Conservation (phyloP, 495 filamentous ascomycete species). For the Aspergillus cavernicola region DNA sequence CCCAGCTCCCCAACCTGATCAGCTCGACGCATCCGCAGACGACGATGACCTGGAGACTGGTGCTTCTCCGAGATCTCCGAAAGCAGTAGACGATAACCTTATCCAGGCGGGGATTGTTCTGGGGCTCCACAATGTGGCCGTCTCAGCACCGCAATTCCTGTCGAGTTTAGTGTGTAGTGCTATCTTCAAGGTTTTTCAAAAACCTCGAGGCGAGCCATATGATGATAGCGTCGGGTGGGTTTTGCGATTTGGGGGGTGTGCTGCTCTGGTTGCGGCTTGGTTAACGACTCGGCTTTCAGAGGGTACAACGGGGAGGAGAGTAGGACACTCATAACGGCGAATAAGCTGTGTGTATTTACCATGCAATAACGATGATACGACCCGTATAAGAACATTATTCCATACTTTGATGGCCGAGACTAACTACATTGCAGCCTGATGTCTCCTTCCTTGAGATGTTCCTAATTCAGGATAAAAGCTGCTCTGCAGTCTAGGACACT, state of each 20-base stretch:
- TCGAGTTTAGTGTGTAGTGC: constrained; percentile 76
- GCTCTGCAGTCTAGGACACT: too few relatives aligned
- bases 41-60: constrained; percentile 30
- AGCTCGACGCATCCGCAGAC: background rate
- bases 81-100: constrained; percentile 26
- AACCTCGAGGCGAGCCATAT: constrained; percentile 73
- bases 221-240: constrained; percentile 86
- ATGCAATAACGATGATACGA: too few relatives aligned
- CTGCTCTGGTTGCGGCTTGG: constrained; percentile 72
- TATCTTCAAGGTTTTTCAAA: constrained; percentile 79
- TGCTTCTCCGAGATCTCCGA: constrained; percentile 8
- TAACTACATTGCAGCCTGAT: too few relatives aligned
- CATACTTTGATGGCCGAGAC: too few relatives aligned
- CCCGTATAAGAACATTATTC: too few relatives aligned
- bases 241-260: constrained; percentile 72
- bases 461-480: too few relatives aligned
- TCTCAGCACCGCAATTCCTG: constrained; percentile 83
- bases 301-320: constrained; percentile 17
- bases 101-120: constrained; percentile 81
- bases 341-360: too few relatives aligned
- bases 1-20: background rate
- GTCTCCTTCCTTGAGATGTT: too few relatives aligned
- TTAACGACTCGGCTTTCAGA: constrained; percentile 49
- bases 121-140: constrained; percentile 88
- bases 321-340: too few relatives aligned